Conservation (phyloP, 192 early-diverging fungal species). For the Kappamyces sp. region DNA sequence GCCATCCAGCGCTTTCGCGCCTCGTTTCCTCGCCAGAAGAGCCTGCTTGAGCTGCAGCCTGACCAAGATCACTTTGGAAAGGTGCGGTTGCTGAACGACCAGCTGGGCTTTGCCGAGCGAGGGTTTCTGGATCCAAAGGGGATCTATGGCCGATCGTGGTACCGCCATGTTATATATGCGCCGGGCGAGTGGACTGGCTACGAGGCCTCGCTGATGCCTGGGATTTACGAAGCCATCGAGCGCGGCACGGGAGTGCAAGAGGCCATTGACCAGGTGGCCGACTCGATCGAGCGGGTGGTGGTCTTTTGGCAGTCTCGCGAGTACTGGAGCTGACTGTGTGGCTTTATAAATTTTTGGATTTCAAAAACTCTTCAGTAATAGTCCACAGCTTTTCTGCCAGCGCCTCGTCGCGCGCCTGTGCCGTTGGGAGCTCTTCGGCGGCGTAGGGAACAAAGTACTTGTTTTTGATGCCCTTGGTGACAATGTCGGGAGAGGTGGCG, state of each 20-base stretch:
- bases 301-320: neutral
- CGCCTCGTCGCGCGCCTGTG: conserved; percentile 23
- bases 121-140: conserved; percentile 54
- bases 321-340: too few relatives aligned
- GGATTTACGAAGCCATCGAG: conserved; percentile 45
- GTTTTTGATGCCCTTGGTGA: conserved; percentile 25
- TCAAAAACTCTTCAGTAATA: conserved; percentile 22
- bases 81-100: conserved; percentile 38
- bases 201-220: conserved; percentile 45
- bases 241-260: conserved; percentile 12
- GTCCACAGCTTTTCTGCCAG: conserved; percentile 36
- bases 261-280: conserved; percentile 3
- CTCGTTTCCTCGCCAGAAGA: neutral
- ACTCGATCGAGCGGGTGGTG: neutral
- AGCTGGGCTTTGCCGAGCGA: conserved; percentile 44
- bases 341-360: too few relatives aligned
- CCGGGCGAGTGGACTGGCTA: conserved; percentile 47
- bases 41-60: conserved; percentile 1
- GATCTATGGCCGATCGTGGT: conserved; percentile 52
- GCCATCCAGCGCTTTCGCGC: neutral
- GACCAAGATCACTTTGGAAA: conserved; percentile 1
- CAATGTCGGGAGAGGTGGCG: conserved; percentile 32
- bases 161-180: conserved; percentile 53
- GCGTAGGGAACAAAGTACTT: conserved; percentile 38
- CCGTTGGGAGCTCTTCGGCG: conserved; percentile 16